Conservation (phyloP, 257 asterid species). For the Solanum dulcamara region DNA sequence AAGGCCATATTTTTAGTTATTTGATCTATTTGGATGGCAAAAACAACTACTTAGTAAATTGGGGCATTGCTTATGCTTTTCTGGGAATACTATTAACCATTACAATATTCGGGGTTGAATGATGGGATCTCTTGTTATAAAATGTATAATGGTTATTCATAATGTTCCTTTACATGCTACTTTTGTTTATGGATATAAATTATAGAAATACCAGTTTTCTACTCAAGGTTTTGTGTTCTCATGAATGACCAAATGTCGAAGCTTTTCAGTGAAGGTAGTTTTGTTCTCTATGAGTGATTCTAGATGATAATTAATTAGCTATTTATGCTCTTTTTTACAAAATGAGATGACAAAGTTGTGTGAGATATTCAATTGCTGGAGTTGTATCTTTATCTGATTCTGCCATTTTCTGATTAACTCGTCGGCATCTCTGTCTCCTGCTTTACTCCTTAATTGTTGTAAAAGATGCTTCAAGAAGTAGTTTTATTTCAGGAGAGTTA, state of each 20-base stretch:
- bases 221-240: not conserved
- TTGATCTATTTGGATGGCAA: not conserved
- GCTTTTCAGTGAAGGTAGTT: not conserved
- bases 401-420: not conserved
- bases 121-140: not conserved
- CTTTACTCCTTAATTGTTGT: not conserved
- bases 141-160: not conserved
- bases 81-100: not conserved
- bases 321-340: not conserved
- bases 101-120: not conserved
- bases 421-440: not conserved
- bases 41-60: not conserved
- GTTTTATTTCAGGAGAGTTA: not conserved
- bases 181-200: not conserved
- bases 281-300: not conserved
- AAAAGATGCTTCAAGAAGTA: not conserved
- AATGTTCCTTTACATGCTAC: not conserved
- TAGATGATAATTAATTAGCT: not conserved
- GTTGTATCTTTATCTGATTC: not conserved
- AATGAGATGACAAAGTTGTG: not conserved
- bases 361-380: not conserved
- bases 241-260: not conserved
- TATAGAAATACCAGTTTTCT: not conserved
- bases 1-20: not conserved
- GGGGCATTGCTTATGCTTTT: not conserved